These are phyloP conservation scores for Trichomonascus vanleenenianus DNA, from an alignment of 805 yeast genomes.

Conservation along the genomic window DNA sequence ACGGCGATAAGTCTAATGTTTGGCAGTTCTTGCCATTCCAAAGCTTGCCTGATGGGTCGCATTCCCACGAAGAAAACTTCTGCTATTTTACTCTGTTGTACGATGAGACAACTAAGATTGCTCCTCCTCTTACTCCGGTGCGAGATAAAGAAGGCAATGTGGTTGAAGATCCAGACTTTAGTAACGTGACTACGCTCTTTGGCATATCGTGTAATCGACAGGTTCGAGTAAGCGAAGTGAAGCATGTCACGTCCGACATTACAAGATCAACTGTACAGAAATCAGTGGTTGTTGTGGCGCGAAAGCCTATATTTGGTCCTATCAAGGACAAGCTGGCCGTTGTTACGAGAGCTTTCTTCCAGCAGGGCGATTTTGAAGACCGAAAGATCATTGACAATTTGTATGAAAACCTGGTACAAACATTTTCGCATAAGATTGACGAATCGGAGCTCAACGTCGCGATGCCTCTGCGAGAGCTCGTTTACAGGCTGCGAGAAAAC, in stretches of 20 bases:
- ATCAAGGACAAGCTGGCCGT: conserved; percentile 85
- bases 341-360: conserved; percentile 77
- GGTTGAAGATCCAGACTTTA: conserved; percentile 34
- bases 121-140: conserved; percentile 36
- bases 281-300: conserved; percentile 76
- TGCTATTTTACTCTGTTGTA: conserved; percentile 79
- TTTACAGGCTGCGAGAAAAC: conserved; percentile 50
- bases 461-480: conserved; percentile 56
- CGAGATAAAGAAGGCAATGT: conserved; percentile 32
- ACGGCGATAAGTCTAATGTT: conserved; percentile 35
- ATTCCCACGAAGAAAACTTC: conserved; percentile 86
- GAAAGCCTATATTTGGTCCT: conserved; percentile 78
- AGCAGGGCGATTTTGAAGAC: conserved; percentile 72
- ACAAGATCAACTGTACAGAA: conserved; percentile 89
- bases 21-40: conserved; percentile 93
- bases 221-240: conserved; percentile 53
- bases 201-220: conserved; percentile 94
- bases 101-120: conserved; percentile 43
- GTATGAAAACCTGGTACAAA: conserved; percentile 47
- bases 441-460: conserved; percentile 68
- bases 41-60: conserved; percentile 94
- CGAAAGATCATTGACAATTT: conserved; percentile 57
- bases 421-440: conserved; percentile 28
- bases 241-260: conserved; percentile 50
- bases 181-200: conserved; percentile 62